A percentile compares a stretch with the other conserved stretches of the same genome.
phyloP scores from a whole-genome alignment of 2,329 filamentous ascomycete genomes.

The Cladosporium sp. region DNA sequence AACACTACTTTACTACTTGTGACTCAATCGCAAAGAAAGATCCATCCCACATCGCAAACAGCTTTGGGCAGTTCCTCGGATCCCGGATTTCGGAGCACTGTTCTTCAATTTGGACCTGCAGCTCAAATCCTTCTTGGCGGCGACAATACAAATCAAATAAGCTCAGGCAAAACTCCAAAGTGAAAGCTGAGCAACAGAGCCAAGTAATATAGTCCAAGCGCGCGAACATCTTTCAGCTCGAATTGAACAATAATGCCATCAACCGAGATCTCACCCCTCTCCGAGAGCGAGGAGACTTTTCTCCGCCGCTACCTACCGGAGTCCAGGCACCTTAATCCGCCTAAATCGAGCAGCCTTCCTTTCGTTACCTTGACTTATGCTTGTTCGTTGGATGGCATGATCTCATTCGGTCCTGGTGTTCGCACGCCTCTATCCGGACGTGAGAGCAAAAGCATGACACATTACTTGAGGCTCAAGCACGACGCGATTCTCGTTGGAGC shows the following conservation, averaged over 20 bases:
- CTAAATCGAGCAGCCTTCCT: constrained; percentile 33
- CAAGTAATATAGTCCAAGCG: not conserved
- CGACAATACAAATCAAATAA: not conserved
- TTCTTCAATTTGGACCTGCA: not conserved
- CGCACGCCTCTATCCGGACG: constrained; percentile 80
- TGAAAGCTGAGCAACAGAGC: no score
- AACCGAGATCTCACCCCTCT: constrained; percentile 23
- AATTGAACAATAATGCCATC: constrained; percentile 13
- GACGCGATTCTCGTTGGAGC: constrained; percentile 82
- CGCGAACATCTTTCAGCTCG: not conserved
- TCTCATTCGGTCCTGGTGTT: constrained; percentile 72
- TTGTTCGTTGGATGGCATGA: constrained; percentile 77
- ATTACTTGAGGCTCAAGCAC: constrained; percentile 78
- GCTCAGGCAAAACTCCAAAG: not conserved
- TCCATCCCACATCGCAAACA: no score
- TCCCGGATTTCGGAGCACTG: no score
- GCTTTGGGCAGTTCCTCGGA: no score
- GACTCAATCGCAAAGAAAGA: no score
- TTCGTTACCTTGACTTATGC: constrained; percentile 84
- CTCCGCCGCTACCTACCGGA: constrained; percentile 47
- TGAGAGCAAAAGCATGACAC: constrained; percentile 85
- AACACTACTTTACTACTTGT: no score
- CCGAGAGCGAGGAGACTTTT: constrained; percentile 41
- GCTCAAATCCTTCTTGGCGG: not conserved
- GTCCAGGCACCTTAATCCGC: not conserved